phyloP scores from a whole-genome alignment of 1,284 basidiomycete species.

The Puccinia triticina region DNA sequence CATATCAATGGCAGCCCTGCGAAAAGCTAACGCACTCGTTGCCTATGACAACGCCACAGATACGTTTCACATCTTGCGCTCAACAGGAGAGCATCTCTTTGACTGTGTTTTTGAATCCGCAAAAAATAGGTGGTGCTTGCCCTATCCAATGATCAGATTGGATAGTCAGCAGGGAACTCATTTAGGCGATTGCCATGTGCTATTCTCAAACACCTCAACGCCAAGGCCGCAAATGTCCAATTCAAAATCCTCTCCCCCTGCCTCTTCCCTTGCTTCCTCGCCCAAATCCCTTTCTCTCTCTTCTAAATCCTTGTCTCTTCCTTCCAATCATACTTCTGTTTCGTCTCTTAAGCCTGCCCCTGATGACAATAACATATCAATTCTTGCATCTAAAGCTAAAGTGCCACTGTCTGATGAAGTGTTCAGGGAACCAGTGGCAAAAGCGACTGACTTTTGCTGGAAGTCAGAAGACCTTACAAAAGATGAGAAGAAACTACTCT shows the following conservation, averaged over 20 bases:
- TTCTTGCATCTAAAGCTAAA: background rate
- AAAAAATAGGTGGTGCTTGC: background rate
- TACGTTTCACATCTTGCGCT: background rate
- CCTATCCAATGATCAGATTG: background rate
- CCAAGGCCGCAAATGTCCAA: too few relatives aligned
- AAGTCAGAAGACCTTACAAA: background rate
- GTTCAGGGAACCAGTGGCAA: background rate
- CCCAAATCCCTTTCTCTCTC: background rate
- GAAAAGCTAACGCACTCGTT: background rate
- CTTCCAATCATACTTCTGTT: too few relatives aligned
- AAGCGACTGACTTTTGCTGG: background rate
- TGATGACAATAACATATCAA: too few relatives aligned
- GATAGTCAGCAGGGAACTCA: background rate
- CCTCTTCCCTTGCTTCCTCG: background rate
- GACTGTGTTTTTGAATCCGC: background rate
- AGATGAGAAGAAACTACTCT: background rate
- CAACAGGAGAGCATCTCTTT: background rate
- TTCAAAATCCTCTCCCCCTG: too few relatives aligned
- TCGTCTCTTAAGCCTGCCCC: background rate
- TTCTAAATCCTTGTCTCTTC: too few relatives aligned
- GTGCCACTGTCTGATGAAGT: background rate
- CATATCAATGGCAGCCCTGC: background rate
- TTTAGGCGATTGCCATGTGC: background rate
- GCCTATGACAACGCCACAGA: background rate
- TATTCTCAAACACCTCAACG: too few relatives aligned